Evolutionary conservation across 2,329 filamentous ascomycete genomes (phyloP), one percentile per base, ranked within the genome.

Genomic region (Aspergillus ruber): DNA sequence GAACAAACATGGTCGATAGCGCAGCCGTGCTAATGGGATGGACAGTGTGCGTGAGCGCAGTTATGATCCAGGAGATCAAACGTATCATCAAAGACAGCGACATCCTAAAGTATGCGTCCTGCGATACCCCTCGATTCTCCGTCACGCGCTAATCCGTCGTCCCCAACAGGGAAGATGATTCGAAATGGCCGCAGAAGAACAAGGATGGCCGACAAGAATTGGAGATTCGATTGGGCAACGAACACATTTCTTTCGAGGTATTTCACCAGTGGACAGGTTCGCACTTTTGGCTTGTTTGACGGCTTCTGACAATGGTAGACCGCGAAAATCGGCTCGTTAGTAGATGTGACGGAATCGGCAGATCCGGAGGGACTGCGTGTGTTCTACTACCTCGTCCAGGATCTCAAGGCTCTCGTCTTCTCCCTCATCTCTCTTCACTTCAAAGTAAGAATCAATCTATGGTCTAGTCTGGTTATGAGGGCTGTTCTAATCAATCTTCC

Each of bases 121-220:
- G 6, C 21, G 15, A 23, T 50, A 21, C 17, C 13, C 13, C 13
- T 12, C 32, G 35, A 50, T 29, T 10, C 25, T 12, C 25, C 9
- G 9, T 27, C 10, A 29, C 25, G 25, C 3, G 38, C 43, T 44
- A 44, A 44, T 44, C 25, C 18, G n/a, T 15, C 48, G 32, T 23
- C 17, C 6, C 29, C 15, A 33, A 52, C 57, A 95, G 89, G 75
- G 93, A 98, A 83, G 93, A 98, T 65, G 93, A 98, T 68, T 87
- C 84, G 21, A 96, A 96, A 68, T 98, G 93, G 93, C 93, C 93
- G 0, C 89, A 94, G 70, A 98, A 97, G 81, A 98, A 98, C 75
- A 97, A 97, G 74, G 93, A 98, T 61, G 93, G 93, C 32, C 83
- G 91, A 54, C 93, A 98, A 68, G 93, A 98, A 73, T 78, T 98